Conservation (phyloP, 129 eudicot species). For the Tagetes patula region DNA sequence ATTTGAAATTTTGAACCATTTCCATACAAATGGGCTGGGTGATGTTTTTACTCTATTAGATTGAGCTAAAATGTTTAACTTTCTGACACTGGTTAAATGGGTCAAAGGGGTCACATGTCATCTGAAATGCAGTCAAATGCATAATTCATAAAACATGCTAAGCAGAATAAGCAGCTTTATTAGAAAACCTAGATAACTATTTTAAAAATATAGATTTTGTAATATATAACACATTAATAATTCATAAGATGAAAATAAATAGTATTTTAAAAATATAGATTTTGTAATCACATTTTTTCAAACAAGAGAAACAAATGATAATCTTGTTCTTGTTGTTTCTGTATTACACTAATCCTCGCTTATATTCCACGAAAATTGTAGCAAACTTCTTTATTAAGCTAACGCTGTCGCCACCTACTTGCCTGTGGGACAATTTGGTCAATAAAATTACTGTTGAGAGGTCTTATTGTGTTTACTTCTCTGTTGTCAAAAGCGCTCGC, state of each 20-base stretch:
- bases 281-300: neutral
- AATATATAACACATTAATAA: neutral
- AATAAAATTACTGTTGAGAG: slow-evolving; percentile 4
- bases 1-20: neutral
- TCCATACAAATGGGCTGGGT: neutral
- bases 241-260: neutral
- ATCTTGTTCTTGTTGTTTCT: neutral
- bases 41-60: neutral
- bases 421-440: slow-evolving; percentile 16
- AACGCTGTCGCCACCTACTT: slow-evolving; percentile 6
- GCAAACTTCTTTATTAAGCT: slow-evolving; percentile 7
- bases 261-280: neutral
- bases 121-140: neutral
- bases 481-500: no score
- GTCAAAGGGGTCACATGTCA: neutral
- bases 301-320: neutral
- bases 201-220: neutral
- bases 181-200: neutral
- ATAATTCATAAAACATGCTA: neutral
- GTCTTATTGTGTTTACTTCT: neutral
- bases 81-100: neutral
- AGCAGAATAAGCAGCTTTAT: neutral
- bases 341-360: neutral
- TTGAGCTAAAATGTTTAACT: neutral
- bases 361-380: slow-evolving; percentile 9